Base-by-base conservation (phyloP, 208 protist genomes). In the Acanthamoeba comandoni region DNA sequence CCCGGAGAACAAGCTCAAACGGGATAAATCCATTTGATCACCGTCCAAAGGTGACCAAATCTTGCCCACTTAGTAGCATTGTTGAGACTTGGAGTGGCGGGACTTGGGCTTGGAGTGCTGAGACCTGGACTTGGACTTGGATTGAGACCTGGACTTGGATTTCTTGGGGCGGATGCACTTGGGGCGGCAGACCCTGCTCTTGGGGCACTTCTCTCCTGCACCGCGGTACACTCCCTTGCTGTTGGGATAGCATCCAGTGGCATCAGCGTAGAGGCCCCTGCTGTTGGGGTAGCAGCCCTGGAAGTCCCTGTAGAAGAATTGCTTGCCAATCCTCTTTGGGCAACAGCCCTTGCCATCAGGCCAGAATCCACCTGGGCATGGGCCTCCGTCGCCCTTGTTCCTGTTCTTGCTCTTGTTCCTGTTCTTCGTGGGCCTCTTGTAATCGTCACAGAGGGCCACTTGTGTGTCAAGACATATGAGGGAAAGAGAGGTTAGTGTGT, bases 271-370 rank as follows among this genome's bases (percentile, higher is more conserved):
- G 2, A 39, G 1, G 26, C 15, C 17, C 0, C 9, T 1, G 22
- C 26, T 73, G 65, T 26, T 17, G 29, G 65, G 65, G 5, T 73
- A 73, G 65, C 65, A 73, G 17, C 65, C 2, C 22, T 73, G 17
- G 26, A 26, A 26, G 65, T 73, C 65, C 2, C 65, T 26, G 65
- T 73, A 73, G 65, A 29, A 73, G 65, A 39, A 73, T 7, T 5
- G 26, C 2, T 35, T 29, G 65, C 9, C 65, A 2, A 73, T 73
- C 22, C 2, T 35, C 29, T 35, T 26, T 0, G 65, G 65, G 65
- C 65, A 73, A 35, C 65, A 73, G 2, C 65, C 65, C 29, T 73
- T 29, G 65, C 65, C 26, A 35, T 73, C 65, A 35, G 65, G 19
- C 22, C 17, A 73, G 29, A 49, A 17, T 26, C 65, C 65, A 3